Conservation (phyloP, 345 rosid genomes). For the Cardamine chenopodiifolia region DNA sequence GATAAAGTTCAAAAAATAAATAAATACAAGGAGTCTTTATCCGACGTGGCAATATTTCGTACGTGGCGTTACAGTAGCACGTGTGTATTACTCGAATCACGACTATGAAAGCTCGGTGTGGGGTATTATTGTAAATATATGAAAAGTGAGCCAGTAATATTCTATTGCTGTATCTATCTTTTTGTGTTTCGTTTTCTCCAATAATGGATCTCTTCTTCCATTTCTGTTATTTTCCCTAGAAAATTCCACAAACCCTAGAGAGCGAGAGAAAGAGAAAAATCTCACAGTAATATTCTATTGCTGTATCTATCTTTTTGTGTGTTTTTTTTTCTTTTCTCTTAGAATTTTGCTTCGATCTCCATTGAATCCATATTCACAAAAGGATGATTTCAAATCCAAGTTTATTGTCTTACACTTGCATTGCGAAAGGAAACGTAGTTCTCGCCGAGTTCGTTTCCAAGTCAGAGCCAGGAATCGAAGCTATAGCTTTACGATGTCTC, state of each 20-base stretch:
- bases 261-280: conserved; percentile 12
- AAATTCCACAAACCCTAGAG: conserved; percentile 42
- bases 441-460: conserved; percentile 62
- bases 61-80: conserved; percentile 19
- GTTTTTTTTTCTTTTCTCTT: not conserved
- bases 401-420: conserved; percentile 62
- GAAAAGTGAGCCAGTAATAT: conserved; percentile 6
- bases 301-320: too few relatives aligned
- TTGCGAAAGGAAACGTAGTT: conserved; percentile 62
- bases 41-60: not conserved
- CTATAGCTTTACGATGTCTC: conserved; percentile 61
- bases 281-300: too few relatives aligned
- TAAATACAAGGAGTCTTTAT: not conserved
- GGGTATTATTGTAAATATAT: conserved; percentile 19
- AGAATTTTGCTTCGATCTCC: conserved; percentile 8
- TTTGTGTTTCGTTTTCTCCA: conserved; percentile 32
- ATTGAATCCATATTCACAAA: not conserved
- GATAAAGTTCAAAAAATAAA: too few relatives aligned
- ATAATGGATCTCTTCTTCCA: conserved; percentile 38
- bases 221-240: conserved; percentile 33
- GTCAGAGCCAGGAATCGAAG: conserved; percentile 60
- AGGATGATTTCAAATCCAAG: conserved; percentile 66
- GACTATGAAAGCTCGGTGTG: not conserved
- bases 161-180: conserved; percentile 13
- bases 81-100: conserved; percentile 24